Base-by-base conservation (phyloP, 2,329 filamentous ascomycete genomes). In the Colletotrichum neosansevieriae region DNA sequence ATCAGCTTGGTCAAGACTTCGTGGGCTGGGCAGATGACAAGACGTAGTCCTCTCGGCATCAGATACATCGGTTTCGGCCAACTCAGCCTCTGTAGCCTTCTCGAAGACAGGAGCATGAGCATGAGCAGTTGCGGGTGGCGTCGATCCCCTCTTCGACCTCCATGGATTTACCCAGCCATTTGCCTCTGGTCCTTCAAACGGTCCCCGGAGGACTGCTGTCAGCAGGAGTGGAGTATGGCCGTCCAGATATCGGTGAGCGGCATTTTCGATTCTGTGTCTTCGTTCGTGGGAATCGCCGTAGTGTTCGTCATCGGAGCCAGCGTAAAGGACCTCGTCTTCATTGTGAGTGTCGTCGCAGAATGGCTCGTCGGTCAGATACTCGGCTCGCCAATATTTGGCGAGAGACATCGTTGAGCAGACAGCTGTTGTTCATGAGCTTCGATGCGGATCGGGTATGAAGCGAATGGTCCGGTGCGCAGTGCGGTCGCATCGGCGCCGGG, bases 121-220 rank as follows among this genome's bases (percentile, higher is more conserved):
- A 15, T 11, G 36, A 15, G 11, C 34, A 34, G 58, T 49, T 34
- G 17, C 17, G 1, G 34, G 19, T 29, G n/a, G 34, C 57, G 40
- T 17, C 29, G 57, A 58, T 71, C 75, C 47, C 29, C 63, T 69
- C 34, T 66, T 75, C 10, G 81, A 79, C 47, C 76, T 74, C 86
- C 86, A 88, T 13, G 86, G 86, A 70, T 88, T 87, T 36, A 75
- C 73, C 86, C 86, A 88, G 21, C 83, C 83, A 62, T 73, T 76
- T 36, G 66, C 61, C 11, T 60, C 54, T 34, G 66, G 61, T 12
- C 66, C 66, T 50, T 84, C 82, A 71, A 92, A 91, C 0, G 91
- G 91, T 0, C 91, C 91, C 67, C 79, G 83, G 3, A 93, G 79
- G 6, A 79, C 77, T 6, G 91, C 86, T 12, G 91, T 91, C 3